phyloP scores from a whole-genome alignment of 495 filamentous ascomycete genomes.

The Talaromyces liani region DNA sequence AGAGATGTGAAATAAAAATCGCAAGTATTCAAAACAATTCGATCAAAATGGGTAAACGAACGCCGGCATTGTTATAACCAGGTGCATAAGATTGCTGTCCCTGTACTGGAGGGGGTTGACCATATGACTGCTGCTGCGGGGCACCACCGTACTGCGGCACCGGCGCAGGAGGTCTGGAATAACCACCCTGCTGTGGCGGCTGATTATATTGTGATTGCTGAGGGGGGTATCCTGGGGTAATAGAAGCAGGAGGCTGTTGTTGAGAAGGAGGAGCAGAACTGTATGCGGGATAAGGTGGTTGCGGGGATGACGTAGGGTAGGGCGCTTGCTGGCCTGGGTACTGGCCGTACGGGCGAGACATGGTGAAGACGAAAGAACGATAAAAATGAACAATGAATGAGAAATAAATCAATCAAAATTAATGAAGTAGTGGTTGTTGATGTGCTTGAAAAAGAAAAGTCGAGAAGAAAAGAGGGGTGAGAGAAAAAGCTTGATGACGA shows the following conservation, averaged over 20 bases:
- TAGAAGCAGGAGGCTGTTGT: slow-evolving; percentile 22
- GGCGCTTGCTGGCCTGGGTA: slow-evolving; percentile 31
- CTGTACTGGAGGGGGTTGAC: slow-evolving; percentile 11
- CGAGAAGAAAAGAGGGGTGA: slow-evolving; percentile 5
- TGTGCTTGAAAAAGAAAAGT: slow-evolving; percentile 6
- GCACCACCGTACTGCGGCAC: slow-evolving; percentile 2
- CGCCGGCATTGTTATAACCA: slow-evolving; percentile 13
- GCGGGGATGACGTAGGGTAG: slow-evolving; percentile 30
- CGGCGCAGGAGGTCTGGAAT: slow-evolving; percentile 1
- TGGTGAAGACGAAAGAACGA: slow-evolving; percentile 16
- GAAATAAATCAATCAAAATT: not conserved
- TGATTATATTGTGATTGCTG: slow-evolving; percentile 13
- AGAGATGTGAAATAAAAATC: not conserved
- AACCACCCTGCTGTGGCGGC: slow-evolving; percentile 7
- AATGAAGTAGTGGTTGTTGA: not conserved
- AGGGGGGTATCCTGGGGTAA: slow-evolving; percentile 25
- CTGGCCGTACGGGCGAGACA: slow-evolving; percentile 33
- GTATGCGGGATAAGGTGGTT: slow-evolving; percentile 17
- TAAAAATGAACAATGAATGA: slow-evolving; percentile 7
- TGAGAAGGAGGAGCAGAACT: slow-evolving; percentile 9
- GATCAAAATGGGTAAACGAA: slow-evolving; percentile 6
- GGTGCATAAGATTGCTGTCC: slow-evolving; percentile 28
- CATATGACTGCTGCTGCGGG: slow-evolving; percentile 23
- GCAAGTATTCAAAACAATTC: slow-evolving; percentile 6
- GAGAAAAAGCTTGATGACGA: not conserved